These are phyloP conservation scores for Plantago major DNA, from an alignment of 257 asterid species.

Conservation along the genomic window DNA sequence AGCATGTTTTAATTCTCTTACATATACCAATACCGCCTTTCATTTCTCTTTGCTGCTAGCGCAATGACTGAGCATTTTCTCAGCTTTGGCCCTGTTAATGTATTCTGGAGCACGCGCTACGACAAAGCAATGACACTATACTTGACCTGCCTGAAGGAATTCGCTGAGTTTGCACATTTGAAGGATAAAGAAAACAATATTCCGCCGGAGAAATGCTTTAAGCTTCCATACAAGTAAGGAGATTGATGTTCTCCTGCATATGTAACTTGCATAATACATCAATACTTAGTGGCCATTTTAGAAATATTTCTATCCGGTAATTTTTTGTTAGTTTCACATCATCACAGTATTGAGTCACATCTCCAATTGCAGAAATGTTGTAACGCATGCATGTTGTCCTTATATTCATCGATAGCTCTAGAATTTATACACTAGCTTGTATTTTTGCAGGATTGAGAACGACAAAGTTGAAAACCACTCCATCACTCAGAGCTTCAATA, in stretches of 20 bases:
- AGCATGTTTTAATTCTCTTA: neutral
- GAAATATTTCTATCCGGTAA: neutral
- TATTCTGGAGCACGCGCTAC: conserved; percentile 99
- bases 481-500: conserved; percentile 91
- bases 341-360: neutral
- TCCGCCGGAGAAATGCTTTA: conserved; percentile 79
- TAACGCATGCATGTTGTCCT: neutral
- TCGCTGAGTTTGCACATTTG: conserved; percentile 86
- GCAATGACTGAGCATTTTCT: conserved; percentile 17
- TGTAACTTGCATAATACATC: neutral
- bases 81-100: conserved; percentile 98
- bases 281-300: neutral
- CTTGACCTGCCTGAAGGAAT: conserved; percentile 91
- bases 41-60: neutral
- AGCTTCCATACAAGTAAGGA: conserved; percentile 95
- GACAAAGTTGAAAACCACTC: conserved; percentile 91
- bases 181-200: conserved; percentile 87
- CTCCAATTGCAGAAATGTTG: neutral
- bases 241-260: neutral
- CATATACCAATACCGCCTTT: neutral
- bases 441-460: conserved; percentile 76
- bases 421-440: neutral
- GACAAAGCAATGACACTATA: conserved; percentile 97
- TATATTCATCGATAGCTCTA: neutral
- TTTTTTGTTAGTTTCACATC: neutral